A percentile compares a stretch with the other conserved stretches of the same genome.
These are phyloP conservation scores for Diaporthe vaccinii DNA, from an alignment of 2,329 filamentous ascomycete species.

Conservation along the genomic window DNA sequence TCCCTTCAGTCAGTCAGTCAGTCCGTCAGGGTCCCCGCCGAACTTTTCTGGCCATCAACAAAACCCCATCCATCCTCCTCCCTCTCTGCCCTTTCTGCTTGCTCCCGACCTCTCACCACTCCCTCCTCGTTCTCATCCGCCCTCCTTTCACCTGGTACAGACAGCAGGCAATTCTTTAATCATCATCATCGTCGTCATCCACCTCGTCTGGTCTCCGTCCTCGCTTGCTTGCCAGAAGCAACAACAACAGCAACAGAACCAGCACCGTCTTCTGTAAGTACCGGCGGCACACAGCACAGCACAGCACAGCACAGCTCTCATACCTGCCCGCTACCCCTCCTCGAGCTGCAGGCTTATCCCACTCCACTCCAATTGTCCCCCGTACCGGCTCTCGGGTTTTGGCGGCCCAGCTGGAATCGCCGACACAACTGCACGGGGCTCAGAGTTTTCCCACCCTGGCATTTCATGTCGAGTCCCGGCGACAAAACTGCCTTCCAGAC, in stretches of 20 bases:
- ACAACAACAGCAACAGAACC: neutral
- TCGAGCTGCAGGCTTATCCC: conserved; percentile 1
- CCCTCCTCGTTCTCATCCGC: conserved; percentile 45
- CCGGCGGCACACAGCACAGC: neutral
- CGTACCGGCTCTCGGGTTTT: conserved; percentile 29
- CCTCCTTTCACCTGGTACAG: neutral
- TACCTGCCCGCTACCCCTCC: conserved; percentile 1
- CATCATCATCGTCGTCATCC: neutral
- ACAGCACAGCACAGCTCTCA: neutral
- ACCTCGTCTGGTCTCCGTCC: neutral
- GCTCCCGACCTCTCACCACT: conserved; percentile 45
- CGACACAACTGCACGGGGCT: conserved; percentile 26
- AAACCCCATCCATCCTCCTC: conserved; percentile 41
- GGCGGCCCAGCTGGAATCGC: conserved; percentile 24
- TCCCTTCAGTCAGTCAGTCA: neutral
- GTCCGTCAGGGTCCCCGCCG: conserved; percentile 35
- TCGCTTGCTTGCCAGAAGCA: conserved; percentile 29
- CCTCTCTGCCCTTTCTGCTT: conserved; percentile 43
- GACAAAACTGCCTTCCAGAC: conserved; percentile 15
- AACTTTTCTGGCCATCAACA: conserved; percentile 40
- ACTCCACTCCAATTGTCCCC: neutral
- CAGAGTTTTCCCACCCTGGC: conserved; percentile 38
- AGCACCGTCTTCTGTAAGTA: neutral
- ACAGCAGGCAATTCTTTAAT: neutral
- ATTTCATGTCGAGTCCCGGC: neutral